Percentiles rank a stretch among this genome's conserved stretches.
phyloP scores from a whole-genome alignment of 768 basidiomycete genomes.

The Phanerodontia chrysosporium region DNA sequence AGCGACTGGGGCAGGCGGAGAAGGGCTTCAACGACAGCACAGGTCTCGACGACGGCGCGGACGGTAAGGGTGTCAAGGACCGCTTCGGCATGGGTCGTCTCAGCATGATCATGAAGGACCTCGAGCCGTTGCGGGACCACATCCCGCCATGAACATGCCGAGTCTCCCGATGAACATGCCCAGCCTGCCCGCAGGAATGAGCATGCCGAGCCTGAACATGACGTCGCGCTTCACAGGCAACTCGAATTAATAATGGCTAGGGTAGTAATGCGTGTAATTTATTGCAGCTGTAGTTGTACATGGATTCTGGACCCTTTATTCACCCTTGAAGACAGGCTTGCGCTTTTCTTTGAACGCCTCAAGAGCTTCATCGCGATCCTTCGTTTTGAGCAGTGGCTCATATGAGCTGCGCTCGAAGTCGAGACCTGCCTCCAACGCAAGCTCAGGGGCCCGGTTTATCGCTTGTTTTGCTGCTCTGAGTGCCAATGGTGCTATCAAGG shows the following conservation, averaged over 20 bases:
- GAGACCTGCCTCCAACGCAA: constrained; percentile 84
- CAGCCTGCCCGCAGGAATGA: constrained; percentile 49
- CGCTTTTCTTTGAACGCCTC: constrained; percentile 85
- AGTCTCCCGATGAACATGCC: constrained; percentile 56
- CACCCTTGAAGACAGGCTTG: constrained; percentile 72
- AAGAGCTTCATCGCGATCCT: constrained; percentile 81
- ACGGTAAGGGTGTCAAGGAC: constrained; percentile 55
- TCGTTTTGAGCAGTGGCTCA: constrained; percentile 66
- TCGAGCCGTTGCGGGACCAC: constrained; percentile 69
- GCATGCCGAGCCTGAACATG: constrained; percentile 28
- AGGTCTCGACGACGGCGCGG: constrained; percentile 32
- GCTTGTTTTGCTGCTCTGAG: constrained; percentile 86
- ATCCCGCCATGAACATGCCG: constrained; percentile 52
- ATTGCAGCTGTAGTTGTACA: neutral
- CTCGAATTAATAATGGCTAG: neutral
- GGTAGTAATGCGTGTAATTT: neutral
- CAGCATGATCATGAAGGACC: constrained; percentile 84
- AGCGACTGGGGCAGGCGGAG: constrained; percentile 90
- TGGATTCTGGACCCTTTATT: constrained; percentile 26
- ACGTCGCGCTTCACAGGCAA: constrained; percentile 32
- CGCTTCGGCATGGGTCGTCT: constrained; percentile 62
- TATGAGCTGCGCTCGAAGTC: constrained; percentile 88
- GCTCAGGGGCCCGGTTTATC: constrained; percentile 74
- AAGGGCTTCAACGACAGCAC: constrained; percentile 68
- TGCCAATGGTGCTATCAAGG: constrained; percentile 71